These are phyloP conservation scores for Dictyostelium gargantuum DNA, from an alignment of 208 protist genomes.

Conservation along the genomic window DNA sequence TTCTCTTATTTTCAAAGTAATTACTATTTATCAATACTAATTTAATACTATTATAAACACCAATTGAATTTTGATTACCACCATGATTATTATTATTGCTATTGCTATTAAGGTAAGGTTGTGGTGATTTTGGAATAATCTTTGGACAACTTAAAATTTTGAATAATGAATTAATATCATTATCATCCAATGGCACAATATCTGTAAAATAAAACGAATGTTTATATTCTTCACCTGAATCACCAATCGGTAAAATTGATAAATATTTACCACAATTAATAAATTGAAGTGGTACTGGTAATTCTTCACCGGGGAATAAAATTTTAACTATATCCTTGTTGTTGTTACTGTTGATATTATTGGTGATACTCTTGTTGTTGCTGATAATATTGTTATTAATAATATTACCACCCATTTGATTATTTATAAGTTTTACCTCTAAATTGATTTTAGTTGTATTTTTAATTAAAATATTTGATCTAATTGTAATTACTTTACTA, in stretches of 20 bases:
- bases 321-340: neutral
- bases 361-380: neutral
- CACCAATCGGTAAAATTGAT: conserved; percentile 28
- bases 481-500: conserved; percentile 47
- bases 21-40: neutral
- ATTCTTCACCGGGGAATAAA: conserved; percentile 28
- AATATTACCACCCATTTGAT: no score
- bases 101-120: neutral
- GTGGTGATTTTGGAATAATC: neutral
- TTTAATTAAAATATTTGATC: conserved; percentile 13
- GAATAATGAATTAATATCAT: neutral
- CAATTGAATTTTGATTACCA: neutral
- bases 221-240: neutral
- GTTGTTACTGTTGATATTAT: neutral
- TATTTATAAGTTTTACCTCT: conserved; percentile 28
- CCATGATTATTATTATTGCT: neutral
- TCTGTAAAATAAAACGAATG: neutral
- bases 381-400: no score
- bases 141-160: conserved; percentile 13
- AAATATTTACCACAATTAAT: neutral
- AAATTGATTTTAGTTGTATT: conserved; percentile 31
- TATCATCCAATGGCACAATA: neutral
- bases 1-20: neutral
- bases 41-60: neutral
- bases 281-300: conserved; percentile 10